Evolutionary conservation across 2,329 filamentous ascomycete genomes (phyloP), one percentile per base, ranked within the genome.

Genomic region (Rutstroemia sydowiana): DNA sequence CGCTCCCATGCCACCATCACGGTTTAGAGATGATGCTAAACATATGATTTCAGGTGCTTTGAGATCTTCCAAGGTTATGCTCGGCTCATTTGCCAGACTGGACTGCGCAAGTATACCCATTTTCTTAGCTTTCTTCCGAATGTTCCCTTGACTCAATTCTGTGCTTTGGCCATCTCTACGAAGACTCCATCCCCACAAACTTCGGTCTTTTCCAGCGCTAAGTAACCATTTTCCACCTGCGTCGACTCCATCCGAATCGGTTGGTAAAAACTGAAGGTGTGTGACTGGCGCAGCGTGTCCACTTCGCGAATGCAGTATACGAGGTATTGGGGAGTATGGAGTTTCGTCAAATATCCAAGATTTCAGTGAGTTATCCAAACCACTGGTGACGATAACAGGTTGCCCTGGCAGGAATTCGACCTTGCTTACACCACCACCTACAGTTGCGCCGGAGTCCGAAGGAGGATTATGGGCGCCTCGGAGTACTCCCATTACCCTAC

Each of bases 321-420:
- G 81, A 2, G 93, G 93, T 10, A 91, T 77, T 0, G 91, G 84
- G 0, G 88, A 93, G 66, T 95, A 95, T 0, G 92, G 91, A 0
- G 84, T 85, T 67, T 95, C 85, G 63, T 97, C 92, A 61, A 96
- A 95, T 55, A 97, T 93, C 92, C 92, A 96, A 5, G 90, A 91
- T 67, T 92, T 95, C 54, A 98, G 73, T 9, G 91, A 88, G 69
- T 98, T 98, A 68, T 98, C 93, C 44, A 87, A 76, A 4, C 93
- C 95, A 58, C 89, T 93, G 9, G 90, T 95, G 26, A 97, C 75
- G 39, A 98, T 79, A 2, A 97, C 85, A 5, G 89, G 87, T 66
- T 98, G 95, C 0, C 91, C 92, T 14, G 84, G 74, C 10, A 98
- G 75, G 62, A 98, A 98, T 62, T 96, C 88, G 18, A 95, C 74